Conservation (phyloP, 2,329 filamentous ascomycete species). For the Aspergillus sp. region DNA sequence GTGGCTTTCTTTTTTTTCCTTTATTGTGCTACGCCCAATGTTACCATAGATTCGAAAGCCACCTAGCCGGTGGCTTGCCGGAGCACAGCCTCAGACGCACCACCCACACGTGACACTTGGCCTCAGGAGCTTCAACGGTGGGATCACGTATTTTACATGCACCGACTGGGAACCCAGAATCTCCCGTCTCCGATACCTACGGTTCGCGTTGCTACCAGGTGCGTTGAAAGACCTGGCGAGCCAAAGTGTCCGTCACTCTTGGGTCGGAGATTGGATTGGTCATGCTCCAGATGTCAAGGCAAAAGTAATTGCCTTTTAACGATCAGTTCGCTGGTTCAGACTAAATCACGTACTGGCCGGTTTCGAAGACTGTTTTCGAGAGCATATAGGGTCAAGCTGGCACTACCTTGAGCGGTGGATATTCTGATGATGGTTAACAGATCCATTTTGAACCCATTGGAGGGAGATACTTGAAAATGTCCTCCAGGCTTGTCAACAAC, state of each 20-base stretch:
- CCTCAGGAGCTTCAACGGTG: background rate
- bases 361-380: background rate
- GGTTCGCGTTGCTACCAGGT: background rate
- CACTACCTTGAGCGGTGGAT: background rate
- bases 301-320: background rate
- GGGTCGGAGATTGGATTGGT: background rate
- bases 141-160: background rate
- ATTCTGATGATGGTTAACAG: background rate
- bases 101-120: background rate
- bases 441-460: background rate
- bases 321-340: background rate
- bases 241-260: background rate
- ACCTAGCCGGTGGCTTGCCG: background rate
- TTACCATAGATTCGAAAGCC: background rate
- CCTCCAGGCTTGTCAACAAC: background rate
- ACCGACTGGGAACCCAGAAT: background rate
- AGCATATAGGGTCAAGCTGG: background rate
- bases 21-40: background rate
- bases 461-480: background rate
- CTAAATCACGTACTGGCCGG: background rate
- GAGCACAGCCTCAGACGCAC: background rate
- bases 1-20: background rate
- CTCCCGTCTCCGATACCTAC: background rate
- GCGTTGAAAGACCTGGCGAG: background rate
- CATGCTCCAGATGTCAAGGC: background rate